Base-by-base conservation (phyloP, 441 rosid genomes). In the Arabidopsis hybrid region DNA sequence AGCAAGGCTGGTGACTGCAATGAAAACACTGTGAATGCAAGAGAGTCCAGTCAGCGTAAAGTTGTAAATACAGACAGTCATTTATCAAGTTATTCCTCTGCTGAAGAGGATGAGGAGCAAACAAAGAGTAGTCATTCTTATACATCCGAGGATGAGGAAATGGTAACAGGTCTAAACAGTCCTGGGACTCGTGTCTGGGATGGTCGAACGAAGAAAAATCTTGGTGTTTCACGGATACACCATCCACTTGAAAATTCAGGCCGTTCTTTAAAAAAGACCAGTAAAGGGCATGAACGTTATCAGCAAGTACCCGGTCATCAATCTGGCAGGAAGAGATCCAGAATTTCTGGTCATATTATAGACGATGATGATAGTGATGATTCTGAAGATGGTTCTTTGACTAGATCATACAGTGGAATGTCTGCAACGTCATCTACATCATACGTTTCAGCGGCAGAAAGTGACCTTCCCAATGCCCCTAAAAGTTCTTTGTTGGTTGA, bases 161-260 rank as follows among this genome's bases (percentile, higher is more conserved):
- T 86, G 3, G 88, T 87, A 63, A 91, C 87, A 26, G 99, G 99
- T 79, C 86, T 96, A 78, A 97, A 80, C 80, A 88, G 94, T 79
- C 97, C 98, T 58, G 98, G 89, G 79, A 96, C 93, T 62, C 91
- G 87, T 84, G 98, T 96, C 83, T 96, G 99, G 99, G 98, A 96
- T 87, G 93, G 89, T 56, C 90, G 83, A 82, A 92, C 86, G 26
- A 93, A 92, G 72, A 92, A 95, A 88, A 93, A 88, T 71, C 75
- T 74, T 75, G 76, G 85, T 78, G 87, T 85, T 75, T 85, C 97
- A 58, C 89, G 73, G 70, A 91, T 96, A 79, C 99, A 88, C 82
- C 99, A 93, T 86, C 99, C 99, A 10, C 98, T 96, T 82, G 99
- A 96, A 88, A 86, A 85, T 83, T 82, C 83, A 79, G 85, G 73